A percentile compares a stretch with the other conserved stretches of the same genome.
phyloP scores from a whole-genome alignment of 1,284 basidiomycete genomes.

The Malassezia psittaci region DNA sequence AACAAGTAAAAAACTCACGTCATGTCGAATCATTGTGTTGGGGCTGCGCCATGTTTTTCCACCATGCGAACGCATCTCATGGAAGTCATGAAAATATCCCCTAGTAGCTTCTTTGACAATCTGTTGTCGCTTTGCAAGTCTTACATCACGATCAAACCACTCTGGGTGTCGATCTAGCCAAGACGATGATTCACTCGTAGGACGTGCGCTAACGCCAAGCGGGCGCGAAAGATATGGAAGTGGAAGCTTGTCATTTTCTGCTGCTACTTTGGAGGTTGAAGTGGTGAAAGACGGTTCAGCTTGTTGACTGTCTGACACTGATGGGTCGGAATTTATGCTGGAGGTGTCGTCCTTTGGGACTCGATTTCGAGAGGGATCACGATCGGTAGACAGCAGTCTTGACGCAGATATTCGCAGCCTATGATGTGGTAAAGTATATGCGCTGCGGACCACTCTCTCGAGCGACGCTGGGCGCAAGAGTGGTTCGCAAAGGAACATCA shows the following conservation, averaged over 20 bases:
- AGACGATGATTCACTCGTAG: constrained; percentile 57
- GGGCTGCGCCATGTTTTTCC: constrained; percentile 95
- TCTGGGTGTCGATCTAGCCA: constrained; percentile 63
- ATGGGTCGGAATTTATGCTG: too few species aligned
- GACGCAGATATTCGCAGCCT: too few species aligned
- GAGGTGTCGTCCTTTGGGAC: too few species aligned
- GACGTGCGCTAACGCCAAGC: constrained; percentile 57
- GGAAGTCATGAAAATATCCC: constrained; percentile 83
- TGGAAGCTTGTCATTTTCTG: constrained; percentile 22
- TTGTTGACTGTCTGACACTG: not conserved
- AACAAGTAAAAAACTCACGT: constrained; percentile 17
- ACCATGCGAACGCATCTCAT: constrained; percentile 67
- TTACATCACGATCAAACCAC: constrained; percentile 55
- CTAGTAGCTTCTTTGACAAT: constrained; percentile 68
- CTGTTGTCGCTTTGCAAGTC: constrained; percentile 24
- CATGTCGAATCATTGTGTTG: constrained; percentile 61
- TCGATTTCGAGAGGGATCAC: too few species aligned
- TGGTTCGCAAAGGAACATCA: too few species aligned
- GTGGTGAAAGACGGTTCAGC: constrained; percentile 8
- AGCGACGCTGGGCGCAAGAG: too few species aligned
- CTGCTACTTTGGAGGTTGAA: constrained; percentile 11
- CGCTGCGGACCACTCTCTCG: too few species aligned
- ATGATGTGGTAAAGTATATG: too few species aligned
- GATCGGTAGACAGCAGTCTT: too few species aligned
- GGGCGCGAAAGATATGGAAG: constrained; percentile 61